Conservation (phyloP, 306 rosid genomes). For the Lathyrus oleraceus region DNA sequence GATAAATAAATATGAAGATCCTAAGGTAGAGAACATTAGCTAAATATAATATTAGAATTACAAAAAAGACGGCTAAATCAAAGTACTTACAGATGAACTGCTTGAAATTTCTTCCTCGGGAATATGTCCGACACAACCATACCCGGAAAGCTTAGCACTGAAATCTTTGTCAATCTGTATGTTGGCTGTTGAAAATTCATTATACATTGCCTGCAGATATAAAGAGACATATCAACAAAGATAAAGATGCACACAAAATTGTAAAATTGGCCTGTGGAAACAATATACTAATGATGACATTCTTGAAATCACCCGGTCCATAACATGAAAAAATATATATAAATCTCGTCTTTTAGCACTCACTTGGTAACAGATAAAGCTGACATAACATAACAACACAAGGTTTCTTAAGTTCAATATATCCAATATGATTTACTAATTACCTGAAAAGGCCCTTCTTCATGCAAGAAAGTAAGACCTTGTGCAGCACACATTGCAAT, state of each 20-base stretch:
- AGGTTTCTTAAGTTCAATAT: not conserved
- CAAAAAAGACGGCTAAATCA: not conserved
- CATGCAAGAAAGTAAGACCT: conserved; percentile 97
- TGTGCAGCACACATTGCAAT: conserved; percentile 92
- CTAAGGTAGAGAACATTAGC: conserved; percentile 16
- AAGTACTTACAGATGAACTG: conserved; percentile 72
- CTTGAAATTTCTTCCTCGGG: conserved; percentile 81
- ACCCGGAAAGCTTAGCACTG: conserved; percentile 99
- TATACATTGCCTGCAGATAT: conserved; percentile 90
- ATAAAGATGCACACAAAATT: not conserved
- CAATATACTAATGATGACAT: not conserved
- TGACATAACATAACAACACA: not conserved
- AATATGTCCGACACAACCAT: conserved; percentile 93
- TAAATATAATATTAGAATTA: not conserved
- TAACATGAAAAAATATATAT: not conserved
- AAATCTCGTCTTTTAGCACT: not conserved
- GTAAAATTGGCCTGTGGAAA: conserved; percentile 16
- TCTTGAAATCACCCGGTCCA: not conserved
- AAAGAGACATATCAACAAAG: conserved; percentile 36
- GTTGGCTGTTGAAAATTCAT: conserved; percentile 88
- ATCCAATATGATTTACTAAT: conserved; percentile 14
- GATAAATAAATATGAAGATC: not conserved
- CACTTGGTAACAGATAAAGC: conserved; percentile 6
- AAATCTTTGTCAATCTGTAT: conserved; percentile 98
- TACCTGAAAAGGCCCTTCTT: conserved; percentile 99